Evolutionary conservation across 2,329 filamentous ascomycete species (phyloP), one percentile per base, ranked within the genome.

Genomic region (Lomentospora prolificans): DNA sequence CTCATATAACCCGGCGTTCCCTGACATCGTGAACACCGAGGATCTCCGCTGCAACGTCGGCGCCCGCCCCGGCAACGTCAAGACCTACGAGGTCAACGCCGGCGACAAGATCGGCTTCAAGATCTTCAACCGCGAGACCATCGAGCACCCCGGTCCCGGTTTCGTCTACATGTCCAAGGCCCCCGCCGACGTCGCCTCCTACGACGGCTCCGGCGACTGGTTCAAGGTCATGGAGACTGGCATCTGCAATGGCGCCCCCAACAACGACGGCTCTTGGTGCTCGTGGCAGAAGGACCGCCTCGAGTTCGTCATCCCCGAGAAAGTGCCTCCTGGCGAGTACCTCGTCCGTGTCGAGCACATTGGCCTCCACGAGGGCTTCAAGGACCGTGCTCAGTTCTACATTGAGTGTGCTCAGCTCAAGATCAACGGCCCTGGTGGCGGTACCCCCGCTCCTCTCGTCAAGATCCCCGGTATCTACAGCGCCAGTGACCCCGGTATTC

Each of bases 41-140:
- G 67, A 72, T 57, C 61, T 71, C 31, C 65, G 74, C 51, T 78
- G 74, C 65, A 77, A 78, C 64, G 67, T 69, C 56, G 68, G 69
- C 27, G 69, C 70, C 3, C 65, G 64, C 12, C 62, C 65, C 3
- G 63, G 64, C 25, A 62, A 64, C n/a, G 73, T 72, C 17, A 67
- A 72, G 62, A 71, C 73, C 4, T 69, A 76, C 61, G 64, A 66
- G 2, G 75, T 78, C 58, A 72, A 72, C 56, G 70, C 75, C 3
- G 77, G 76, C 44, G 70, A 75, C 65, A 71, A 76, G 64, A 63
- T 80, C 64, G 67, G 73, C 62, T 67, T 78, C 70, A 69, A 78
- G 72, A 61, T 80, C 61, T 68, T 75, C 69, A 66, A 76, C 70
- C 71, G 73, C 63, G 70, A 75, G 60, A 63, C 74, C 63, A 72